Percentiles rank a stretch among this genome's conserved stretches.
phyloP scores from a whole-genome alignment of 2,329 filamentous ascomycete genomes.

The Arthrobotrys pseudoclavata region DNA sequence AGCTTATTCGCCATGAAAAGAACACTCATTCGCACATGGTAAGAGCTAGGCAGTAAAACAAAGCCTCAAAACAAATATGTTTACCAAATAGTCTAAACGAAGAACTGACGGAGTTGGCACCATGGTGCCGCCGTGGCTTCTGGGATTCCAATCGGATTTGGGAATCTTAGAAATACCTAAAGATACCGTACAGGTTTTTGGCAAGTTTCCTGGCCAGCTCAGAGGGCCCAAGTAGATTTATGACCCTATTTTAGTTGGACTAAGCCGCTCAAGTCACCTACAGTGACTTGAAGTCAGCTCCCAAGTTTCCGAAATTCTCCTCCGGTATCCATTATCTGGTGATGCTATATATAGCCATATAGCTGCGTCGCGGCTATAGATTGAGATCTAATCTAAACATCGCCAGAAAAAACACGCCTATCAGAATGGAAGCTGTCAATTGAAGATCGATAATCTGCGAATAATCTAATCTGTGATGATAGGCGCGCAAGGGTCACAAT shows the following conservation, averaged over 20 bases:
- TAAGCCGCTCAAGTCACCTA: no score
- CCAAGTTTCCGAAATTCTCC: no score
- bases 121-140: slow-evolving; percentile 1
- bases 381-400: slow-evolving; percentile 11
- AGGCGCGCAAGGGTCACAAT: slow-evolving; percentile 9
- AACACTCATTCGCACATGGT: neutral
- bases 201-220: neutral
- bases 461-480: slow-evolving; percentile 16
- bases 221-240: neutral
- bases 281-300: no score
- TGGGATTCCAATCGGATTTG: neutral
- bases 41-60: no score
- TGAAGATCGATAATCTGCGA: slow-evolving; percentile 16
- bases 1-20: neutral
- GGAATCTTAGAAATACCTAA: neutral
- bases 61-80: no score
- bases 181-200: neutral
- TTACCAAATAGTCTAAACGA: no score
- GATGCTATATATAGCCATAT: slow-evolving; percentile 18
- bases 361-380: slow-evolving; percentile 11
- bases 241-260: no score
- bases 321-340: neutral
- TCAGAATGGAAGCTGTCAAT: slow-evolving; percentile 1
- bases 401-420: slow-evolving; percentile 4
- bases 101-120: neutral